Evolutionary conservation across 306 rosid species (phyloP), one percentile per base, ranked within the genome.

Genomic region (Begonia fuchsioides): DNA sequence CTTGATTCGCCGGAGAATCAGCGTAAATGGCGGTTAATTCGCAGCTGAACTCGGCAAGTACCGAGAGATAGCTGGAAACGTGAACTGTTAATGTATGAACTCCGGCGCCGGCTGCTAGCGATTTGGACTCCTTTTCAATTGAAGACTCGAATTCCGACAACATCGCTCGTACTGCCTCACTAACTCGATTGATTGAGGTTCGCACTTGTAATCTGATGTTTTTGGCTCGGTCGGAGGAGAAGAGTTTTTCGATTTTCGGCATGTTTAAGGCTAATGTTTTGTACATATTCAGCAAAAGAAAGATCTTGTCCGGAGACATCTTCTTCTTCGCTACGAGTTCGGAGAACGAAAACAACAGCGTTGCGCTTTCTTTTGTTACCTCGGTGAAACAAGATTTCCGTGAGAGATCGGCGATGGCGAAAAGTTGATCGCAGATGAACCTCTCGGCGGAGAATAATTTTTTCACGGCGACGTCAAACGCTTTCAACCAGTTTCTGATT

Each of bases 201-300:
- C 38, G 38, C 7, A 75, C 85, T 57, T 73, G 82, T 11, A 69
- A 43, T 41, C 66, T 54, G 47, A 73, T 55, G 1, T 13, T 51
- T 12, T 69, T 43, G 47, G 74, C 64, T n/a, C 84, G 71, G 38
- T 75, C 78, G 41, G 50, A 71, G 0, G 77, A 54, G 51, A 87
- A 87, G 7, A 75, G 76, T n/a, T 74, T 65, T 32, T 87, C 93
- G 19, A 87, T 83, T 56, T 74, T 80, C 26, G 74, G 73, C 74
- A 52, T 60, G 15, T 58, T 47, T 11, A 52, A 67, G 15, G 67
- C 51, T 19, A 76, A 60, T 0, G 50, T 57, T 1, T 70, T 16
- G 60, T 73, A 73, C 87, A 87, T 75, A 19, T 77, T 87, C 11
- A 87, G 94, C 15, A 69, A 32, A 7, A 70, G 65, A 53, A 83